phyloP scores from a whole-genome alignment of 352 stramenopile genomes.

The Peronospora belbahrii region DNA sequence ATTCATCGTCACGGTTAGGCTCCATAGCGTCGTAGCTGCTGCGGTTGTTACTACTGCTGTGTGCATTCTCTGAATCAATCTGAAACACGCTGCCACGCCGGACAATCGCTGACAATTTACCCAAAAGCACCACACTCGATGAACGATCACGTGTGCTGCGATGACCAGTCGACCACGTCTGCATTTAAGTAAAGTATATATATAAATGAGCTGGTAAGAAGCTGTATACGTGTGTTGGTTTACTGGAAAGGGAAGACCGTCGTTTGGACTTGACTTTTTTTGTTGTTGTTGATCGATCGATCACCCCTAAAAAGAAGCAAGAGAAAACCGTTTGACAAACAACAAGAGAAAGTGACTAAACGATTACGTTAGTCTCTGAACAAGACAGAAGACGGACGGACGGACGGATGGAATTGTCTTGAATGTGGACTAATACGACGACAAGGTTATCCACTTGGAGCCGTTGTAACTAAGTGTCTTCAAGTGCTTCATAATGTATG shows the following conservation, averaged over 20 bases:
- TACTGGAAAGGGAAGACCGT: conserved; percentile 9
- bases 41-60: conserved; percentile 10
- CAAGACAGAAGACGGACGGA: too few species aligned
- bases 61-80: conserved; percentile 17
- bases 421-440: too few species aligned
- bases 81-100: conserved; percentile 34
- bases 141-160: conserved; percentile 27
- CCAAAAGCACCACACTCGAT: conserved; percentile 36
- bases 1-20: conserved; percentile 1
- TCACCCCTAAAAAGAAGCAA: background rate
- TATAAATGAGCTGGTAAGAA: conserved; percentile 1
- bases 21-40: conserved; percentile 16
- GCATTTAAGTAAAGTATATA: conserved; percentile 14
- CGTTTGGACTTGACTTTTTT: background rate
- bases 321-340: conserved; percentile 21
- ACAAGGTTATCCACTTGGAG: too few species aligned
- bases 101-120: conserved; percentile 46
- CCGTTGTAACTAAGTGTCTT: conserved; percentile 14
- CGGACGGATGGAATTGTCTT: too few species aligned
- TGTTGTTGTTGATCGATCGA: too few species aligned
- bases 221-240: background rate
- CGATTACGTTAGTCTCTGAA: conserved; percentile 9
- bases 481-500: conserved; percentile 14
- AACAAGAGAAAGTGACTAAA: background rate
- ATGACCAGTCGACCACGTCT: conserved; percentile 24